Evolutionary conservation across 768 basidiomycete species (phyloP), one percentile per base, ranked within the genome.

Genomic region (Boletus sp.): DNA sequence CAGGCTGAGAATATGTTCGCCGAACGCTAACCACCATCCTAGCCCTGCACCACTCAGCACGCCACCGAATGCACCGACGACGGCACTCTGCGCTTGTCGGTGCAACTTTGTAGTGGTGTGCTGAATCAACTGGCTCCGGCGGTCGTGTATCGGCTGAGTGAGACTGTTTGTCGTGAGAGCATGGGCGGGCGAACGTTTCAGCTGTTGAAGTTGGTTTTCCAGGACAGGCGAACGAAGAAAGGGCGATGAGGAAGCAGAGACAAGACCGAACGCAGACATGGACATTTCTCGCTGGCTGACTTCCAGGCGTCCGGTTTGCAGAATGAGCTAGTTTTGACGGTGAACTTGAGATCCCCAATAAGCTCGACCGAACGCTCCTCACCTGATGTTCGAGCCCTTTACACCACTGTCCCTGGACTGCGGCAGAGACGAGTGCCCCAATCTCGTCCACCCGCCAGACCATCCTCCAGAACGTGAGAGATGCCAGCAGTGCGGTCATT

Each of bases 41-140:
- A 86, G 60, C 9, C 80, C 77, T 28, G 77, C 72, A 15, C 87
- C 83, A 3, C 76, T 71, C 1, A 79, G 68, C 3, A 81, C 63
- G 10, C 83, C 79, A 1, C 77, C 76, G 12, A 79, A 71, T 66
- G 82, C 79, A 2, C 77, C 78, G 8, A 86, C 58, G 12, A 86
- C 77, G 3, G 78, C 77, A 11, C 76, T 75, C 64, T 91, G 88
- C 5, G 82, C 89, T 18, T 82, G 75, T n/a, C 80, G 64, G 63
- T 92, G 88, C 32, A 92, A 75, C 17, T 76, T 76, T 8, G 77
- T 73, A 4, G 85, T 87, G 15, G 86, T 81, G 53, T 80, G 76
- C 41, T 71, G 66, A n/a, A 77, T 70, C 46, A 91, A 73, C 62
- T 87, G 85, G 10, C 64, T 65, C 50, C 79, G 78, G 4, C 89